Conservation (phyloP, 2,329 filamentous ascomycete genomes). For the Cercospora brassicicola region DNA sequence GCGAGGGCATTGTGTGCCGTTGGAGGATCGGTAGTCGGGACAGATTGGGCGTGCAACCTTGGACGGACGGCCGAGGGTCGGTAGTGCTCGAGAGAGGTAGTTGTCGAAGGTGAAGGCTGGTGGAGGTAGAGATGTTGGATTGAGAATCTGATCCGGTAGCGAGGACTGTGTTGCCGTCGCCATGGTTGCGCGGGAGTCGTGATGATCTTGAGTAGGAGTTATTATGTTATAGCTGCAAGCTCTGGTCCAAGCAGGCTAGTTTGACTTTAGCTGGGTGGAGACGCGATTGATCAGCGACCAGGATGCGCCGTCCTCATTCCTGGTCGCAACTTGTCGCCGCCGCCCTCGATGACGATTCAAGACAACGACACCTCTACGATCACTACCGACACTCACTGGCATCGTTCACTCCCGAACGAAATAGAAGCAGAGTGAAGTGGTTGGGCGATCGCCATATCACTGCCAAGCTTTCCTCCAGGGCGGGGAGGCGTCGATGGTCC, state of each 20-base stretch:
- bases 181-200: constrained; percentile 22
- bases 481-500: constrained; percentile 4
- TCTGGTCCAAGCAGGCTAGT: constrained; percentile 2
- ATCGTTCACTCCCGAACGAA: not conserved
- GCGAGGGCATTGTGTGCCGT: constrained; percentile 75
- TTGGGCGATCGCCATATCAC: not conserved
- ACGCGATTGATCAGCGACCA: constrained; percentile 4
- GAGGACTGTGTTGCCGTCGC: constrained; percentile 26
- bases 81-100: constrained; percentile 35
- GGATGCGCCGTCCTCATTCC: constrained; percentile 10
- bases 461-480: constrained; percentile 1
- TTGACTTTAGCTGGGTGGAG: not conserved
- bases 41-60: constrained; percentile 63
- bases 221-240: not conserved
- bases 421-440: not conserved
- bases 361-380: not conserved
- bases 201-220: constrained; percentile 10
- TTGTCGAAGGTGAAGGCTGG: constrained; percentile 39
- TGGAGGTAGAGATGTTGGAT: constrained; percentile 33
- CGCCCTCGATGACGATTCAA: constrained; percentile 4
- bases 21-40: constrained; percentile 79
- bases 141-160: constrained; percentile 35
- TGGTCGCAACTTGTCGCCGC: constrained; percentile 4
- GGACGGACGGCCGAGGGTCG: constrained; percentile 38
- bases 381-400: not conserved